Conservation (phyloP, 2,329 filamentous ascomycete genomes). For the Hymenoscyphus occultus region DNA sequence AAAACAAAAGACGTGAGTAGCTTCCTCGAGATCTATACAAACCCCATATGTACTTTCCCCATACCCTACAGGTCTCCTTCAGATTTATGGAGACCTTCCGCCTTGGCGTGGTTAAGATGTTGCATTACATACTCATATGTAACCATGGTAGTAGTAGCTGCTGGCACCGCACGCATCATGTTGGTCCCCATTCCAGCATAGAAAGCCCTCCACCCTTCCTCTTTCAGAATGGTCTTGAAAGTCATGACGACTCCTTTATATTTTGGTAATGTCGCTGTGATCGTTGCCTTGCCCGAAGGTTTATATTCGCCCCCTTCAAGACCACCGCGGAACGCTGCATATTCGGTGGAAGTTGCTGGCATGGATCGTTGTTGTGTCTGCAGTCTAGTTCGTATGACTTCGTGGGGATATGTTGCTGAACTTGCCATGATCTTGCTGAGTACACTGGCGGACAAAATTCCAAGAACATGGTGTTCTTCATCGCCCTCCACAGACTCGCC, state of each 20-base stretch:
- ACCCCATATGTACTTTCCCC: slow-evolving; percentile 22
- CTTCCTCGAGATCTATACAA: slow-evolving; percentile 11
- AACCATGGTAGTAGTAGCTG: slow-evolving; percentile 95
- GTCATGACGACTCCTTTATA: slow-evolving; percentile 82
- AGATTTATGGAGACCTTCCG: slow-evolving; percentile 24
- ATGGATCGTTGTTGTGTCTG: slow-evolving; percentile 85
- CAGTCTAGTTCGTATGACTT: slow-evolving; percentile 87
- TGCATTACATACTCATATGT: slow-evolving; percentile 77
- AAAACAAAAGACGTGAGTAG: background rate
- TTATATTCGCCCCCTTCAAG: slow-evolving; percentile 28
- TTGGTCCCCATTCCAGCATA: slow-evolving; percentile 98
- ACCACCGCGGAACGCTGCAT: slow-evolving; percentile 43
- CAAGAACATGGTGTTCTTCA: slow-evolving; percentile 69
- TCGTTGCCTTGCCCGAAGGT: slow-evolving; percentile 31
- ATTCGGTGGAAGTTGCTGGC: slow-evolving; percentile 50
- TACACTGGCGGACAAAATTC: slow-evolving; percentile 84
- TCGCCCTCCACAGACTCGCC: slow-evolving; percentile 58
- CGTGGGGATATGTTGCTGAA: slow-evolving; percentile 93
- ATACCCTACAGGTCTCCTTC: slow-evolving; percentile 2
- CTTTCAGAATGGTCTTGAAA: slow-evolving; percentile 76
- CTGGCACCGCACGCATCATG: slow-evolving; percentile 91
- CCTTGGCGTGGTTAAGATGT: slow-evolving; percentile 30
- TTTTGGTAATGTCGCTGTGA: slow-evolving; percentile 37
- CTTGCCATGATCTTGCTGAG: slow-evolving; percentile 93
- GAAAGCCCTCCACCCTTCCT: slow-evolving; percentile 95